A percentile compares a stretch with the other conserved stretches of the same genome.
phyloP scores from a whole-genome alignment of 2,329 filamentous ascomycete species.

The Epichloe typhina region DNA sequence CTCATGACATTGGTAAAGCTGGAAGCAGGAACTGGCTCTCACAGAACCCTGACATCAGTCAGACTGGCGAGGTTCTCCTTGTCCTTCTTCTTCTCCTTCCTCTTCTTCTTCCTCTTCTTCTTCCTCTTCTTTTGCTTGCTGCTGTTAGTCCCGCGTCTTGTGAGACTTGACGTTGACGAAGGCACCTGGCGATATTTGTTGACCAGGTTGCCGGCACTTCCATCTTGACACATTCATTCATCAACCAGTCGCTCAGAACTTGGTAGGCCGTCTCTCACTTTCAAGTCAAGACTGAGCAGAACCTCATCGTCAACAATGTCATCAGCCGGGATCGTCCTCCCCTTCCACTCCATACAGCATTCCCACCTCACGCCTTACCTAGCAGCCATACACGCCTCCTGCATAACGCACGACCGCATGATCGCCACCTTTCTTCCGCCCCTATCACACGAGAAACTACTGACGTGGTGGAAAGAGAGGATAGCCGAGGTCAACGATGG shows the following conservation, averaged over 20 bases:
- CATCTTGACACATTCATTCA: too few species aligned
- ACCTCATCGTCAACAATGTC: slow-evolving; percentile 13
- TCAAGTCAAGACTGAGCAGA: neutral
- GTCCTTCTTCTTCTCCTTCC: too few species aligned
- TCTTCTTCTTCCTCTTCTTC: too few species aligned
- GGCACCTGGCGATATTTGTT: neutral
- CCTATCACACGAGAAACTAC: slow-evolving; percentile 40
- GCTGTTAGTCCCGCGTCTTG: neutral
- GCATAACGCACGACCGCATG: slow-evolving; percentile 43
- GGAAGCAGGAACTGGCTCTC: too few species aligned
- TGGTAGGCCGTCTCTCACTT: too few species aligned
- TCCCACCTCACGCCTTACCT: slow-evolving; percentile 41
- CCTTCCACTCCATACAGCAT: slow-evolving; percentile 33
- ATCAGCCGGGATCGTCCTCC: slow-evolving; percentile 21
- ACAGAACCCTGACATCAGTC: too few species aligned
- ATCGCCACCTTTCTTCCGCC: slow-evolving; percentile 48
- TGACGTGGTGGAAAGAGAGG: slow-evolving; percentile 42
- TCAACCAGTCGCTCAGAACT: too few species aligned
- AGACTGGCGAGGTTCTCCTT: too few species aligned
- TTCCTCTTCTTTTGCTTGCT: too few species aligned
- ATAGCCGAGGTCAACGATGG: slow-evolving; percentile 33
- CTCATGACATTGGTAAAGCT: too few species aligned
- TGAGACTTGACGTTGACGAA: neutral
- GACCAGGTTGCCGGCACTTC: neutral
- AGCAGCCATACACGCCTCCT: slow-evolving; percentile 43